These are phyloP conservation scores for Pseudomassariella vexata DNA, from an alignment of 2,329 filamentous ascomycete species.

Conservation along the genomic window DNA sequence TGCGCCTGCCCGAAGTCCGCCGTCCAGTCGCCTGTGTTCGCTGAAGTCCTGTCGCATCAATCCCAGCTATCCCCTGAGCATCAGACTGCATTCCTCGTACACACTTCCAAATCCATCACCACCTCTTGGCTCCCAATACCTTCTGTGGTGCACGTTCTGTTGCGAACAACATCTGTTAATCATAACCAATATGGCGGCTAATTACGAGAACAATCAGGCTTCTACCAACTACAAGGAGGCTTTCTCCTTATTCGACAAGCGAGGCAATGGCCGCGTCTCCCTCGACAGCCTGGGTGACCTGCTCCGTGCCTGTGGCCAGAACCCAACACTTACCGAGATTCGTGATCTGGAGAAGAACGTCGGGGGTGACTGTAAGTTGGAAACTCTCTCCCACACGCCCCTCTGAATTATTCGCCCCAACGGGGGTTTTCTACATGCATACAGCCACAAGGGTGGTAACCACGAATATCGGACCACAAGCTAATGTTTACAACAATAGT, in stretches of 20 bases:
- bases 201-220: constrained; percentile 46
- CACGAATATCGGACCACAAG: constrained; percentile 1
- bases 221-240: constrained; percentile 99
- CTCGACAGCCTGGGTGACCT: constrained; percentile 87
- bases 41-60: too few relatives aligned
- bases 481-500: constrained; percentile 47
- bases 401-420: too few relatives aligned
- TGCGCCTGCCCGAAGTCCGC: too few relatives aligned
- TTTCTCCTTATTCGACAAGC: constrained; percentile 99
- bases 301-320: constrained; percentile 93
- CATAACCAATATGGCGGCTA: constrained; percentile 28
- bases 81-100: too few relatives aligned
- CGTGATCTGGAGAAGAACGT: constrained; percentile 85
- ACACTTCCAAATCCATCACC: too few relatives aligned
- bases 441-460: too few relatives aligned
- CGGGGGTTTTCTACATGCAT: too few relatives aligned
- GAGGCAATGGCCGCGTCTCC: constrained; percentile 86
- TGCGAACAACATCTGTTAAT: constrained; percentile 3
- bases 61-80: too few relatives aligned
- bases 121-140: too few relatives aligned
- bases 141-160: too few relatives aligned
- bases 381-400: constrained; percentile 8
- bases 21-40: too few relatives aligned
- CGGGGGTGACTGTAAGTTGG: constrained; percentile 78
- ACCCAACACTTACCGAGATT: constrained; percentile 92